phyloP scores from a whole-genome alignment of 1,139 yeast genomes.

The Pichia sp. region DNA sequence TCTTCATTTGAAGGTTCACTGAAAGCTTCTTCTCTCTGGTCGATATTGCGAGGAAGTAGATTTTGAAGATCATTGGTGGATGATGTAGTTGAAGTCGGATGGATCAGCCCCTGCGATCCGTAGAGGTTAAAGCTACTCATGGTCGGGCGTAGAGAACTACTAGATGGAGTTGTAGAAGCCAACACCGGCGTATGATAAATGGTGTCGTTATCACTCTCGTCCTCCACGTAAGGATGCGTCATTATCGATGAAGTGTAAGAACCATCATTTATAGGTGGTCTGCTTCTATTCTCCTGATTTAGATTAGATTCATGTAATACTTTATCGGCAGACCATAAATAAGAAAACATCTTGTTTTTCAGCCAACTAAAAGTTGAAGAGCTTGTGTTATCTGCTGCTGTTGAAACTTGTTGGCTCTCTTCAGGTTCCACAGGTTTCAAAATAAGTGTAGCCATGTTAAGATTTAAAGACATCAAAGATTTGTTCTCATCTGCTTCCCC shows the following conservation, averaged over 20 bases:
- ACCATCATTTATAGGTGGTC: background rate
- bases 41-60: background rate
- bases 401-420: slow-evolving; percentile 4
- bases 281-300: background rate
- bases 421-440: slow-evolving; percentile 32
- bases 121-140: slow-evolving; percentile 19
- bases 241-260: background rate
- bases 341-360: slow-evolving; percentile 16
- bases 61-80: slow-evolving; percentile 13
- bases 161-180: slow-evolving; percentile 15
- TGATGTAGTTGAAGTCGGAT: slow-evolving; percentile 2
- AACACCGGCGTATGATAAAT: slow-evolving; percentile 27
- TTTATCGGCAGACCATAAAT: slow-evolving; percentile 16
- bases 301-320: background rate
- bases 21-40: background rate
- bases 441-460: slow-evolving; percentile 32
- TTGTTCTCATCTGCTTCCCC: slow-evolving; percentile 30
- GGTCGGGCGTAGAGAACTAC: slow-evolving; percentile 15
- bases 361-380: slow-evolving; percentile 18
- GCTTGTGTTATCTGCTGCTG: slow-evolving; percentile 4
- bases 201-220: slow-evolving; percentile 24
- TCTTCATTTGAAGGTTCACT: background rate
- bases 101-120: slow-evolving; percentile 17
- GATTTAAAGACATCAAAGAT: slow-evolving; percentile 25
- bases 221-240: slow-evolving; percentile 7